These are phyloP conservation scores for Dalbergia cultrata DNA, from an alignment of 306 rosid species.

Conservation along the genomic window DNA sequence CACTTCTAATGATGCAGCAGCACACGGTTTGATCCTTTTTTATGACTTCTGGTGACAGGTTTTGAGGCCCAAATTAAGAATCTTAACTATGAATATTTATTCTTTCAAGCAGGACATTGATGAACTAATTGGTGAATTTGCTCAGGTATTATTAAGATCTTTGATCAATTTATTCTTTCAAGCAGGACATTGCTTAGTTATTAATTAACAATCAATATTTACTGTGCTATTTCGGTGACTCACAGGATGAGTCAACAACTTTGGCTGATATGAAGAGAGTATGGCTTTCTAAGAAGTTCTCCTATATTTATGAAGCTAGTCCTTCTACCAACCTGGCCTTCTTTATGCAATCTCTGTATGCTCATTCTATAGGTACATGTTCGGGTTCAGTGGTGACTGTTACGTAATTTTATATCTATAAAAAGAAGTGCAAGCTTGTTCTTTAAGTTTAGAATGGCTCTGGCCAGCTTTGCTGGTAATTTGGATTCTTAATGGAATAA, in stretches of 20 bases:
- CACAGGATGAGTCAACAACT: conserved; percentile 65
- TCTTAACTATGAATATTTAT: conserved; percentile 55
- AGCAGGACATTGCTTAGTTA: not conserved
- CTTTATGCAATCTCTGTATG: conserved; percentile 88
- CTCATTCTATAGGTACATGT: conserved; percentile 76
- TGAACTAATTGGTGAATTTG: conserved; percentile 71
- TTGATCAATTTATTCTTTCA: no score
- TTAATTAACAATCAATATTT: conserved; percentile 30
- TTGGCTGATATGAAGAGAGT: conserved; percentile 79
- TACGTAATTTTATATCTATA: conserved; percentile 4
- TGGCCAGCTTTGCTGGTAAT: not conserved
- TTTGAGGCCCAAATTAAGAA: conserved; percentile 29
- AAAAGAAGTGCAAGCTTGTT: conserved; percentile 21
- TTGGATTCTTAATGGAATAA: conserved; percentile 12
- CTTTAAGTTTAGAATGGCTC: not conserved
- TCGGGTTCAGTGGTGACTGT: conserved; percentile 1
- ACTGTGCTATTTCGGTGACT: conserved; percentile 36
- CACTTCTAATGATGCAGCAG: not conserved
- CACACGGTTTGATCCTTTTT: not conserved
- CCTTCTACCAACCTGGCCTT: conserved; percentile 79
- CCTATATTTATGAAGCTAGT: conserved; percentile 80
- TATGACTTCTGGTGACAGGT: not conserved
- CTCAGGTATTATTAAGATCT: conserved; percentile 52
- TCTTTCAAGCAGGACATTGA: conserved; percentile 76
- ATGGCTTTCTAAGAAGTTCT: conserved; percentile 81